Evolutionary conservation across 495 filamentous ascomycete genomes (phyloP), one percentile per base, ranked within the genome.

Genomic region (Patellaria atrata): DNA sequence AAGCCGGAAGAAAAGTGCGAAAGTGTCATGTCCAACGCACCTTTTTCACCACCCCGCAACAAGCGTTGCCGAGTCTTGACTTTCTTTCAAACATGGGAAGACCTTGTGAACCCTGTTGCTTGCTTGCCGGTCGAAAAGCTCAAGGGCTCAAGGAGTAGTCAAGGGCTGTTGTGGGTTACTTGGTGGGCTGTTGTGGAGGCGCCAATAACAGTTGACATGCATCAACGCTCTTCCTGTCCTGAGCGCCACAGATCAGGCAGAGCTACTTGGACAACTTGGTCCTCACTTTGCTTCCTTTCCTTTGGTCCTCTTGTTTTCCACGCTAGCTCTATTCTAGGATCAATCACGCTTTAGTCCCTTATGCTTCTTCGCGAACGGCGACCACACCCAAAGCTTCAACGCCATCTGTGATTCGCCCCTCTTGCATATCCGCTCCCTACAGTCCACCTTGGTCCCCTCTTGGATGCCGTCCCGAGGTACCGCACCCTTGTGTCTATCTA

Each of bases 1-100:
- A n/a, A n/a, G n/a, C n/a, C n/a, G n/a, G n/a, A n/a, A n/a, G n/a
- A n/a, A n/a, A n/a, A n/a, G n/a, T n/a, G n/a, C n/a, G n/a, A n/a
- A n/a, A n/a, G n/a, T n/a, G 16, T 35, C 13, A 33, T 31, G 14
- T 33, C 41, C 30, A 35, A 7, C 30, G 35, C 38, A 20, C 39
- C 39, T 11, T 10, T 39, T 43, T 38, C 41, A 43, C 34, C 41
- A 38, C 46, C 46, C 46, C 46, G 42, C 46, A 48, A 43, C 46
- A 45, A 45, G 42, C 42, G 46, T 45, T 50, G 46, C 46, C 46
- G 46, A 50, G 46, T n/a, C n/a, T n/a, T n/a, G n/a, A n/a, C n/a
- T n/a, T n/a, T n/a, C n/a, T n/a, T n/a, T n/a, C n/a, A n/a, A n/a
- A n/a, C n/a, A n/a, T n/a, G n/a, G n/a, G n/a, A n/a, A n/a, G n/a